Evolutionary conservation across 83 land plant species (phyloP).

Genomic region (Picea engelmannii): DNA sequence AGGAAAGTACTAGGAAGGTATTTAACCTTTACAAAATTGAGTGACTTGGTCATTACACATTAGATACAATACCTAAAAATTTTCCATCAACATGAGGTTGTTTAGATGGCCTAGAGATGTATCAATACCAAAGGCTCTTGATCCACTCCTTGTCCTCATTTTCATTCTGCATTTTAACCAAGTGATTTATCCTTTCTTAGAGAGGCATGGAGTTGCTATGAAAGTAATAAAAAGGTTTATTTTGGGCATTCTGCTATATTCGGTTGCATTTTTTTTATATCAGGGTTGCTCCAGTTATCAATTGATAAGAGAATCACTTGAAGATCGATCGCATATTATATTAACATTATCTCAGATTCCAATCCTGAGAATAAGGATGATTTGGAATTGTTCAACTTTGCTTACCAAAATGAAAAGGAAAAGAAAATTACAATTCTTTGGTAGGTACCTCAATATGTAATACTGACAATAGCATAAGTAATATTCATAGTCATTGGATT

Average conservation of each 20-base stretch:
- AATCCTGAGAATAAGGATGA: neutral
- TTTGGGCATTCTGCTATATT: conserved; percentile 28
- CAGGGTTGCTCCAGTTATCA: conserved; percentile 30
- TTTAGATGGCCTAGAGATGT: too few species aligned
- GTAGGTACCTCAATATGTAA: conserved; percentile 36
- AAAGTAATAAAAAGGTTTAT: conserved; percentile 27
- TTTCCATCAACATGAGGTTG: too few species aligned
- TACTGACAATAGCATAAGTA: conserved; percentile 32
- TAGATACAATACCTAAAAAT: conserved; percentile 36
- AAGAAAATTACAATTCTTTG: conserved; percentile 25
- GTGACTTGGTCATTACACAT: conserved; percentile 60
- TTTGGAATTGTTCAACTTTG: neutral
- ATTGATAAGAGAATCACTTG: conserved; percentile 17
- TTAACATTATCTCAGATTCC: neutral
- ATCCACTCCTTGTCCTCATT: conserved; percentile 31
- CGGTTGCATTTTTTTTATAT: conserved; percentile 29
- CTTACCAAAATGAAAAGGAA: neutral
- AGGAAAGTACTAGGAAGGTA: conserved; percentile 35
- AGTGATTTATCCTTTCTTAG: conserved; percentile 33
- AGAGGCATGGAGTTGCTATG: conserved; percentile 19
- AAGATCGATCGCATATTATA: neutral
- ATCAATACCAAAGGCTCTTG: conserved; percentile 24
- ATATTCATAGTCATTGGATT: conserved; percentile 42
- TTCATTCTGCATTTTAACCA: conserved; percentile 33
- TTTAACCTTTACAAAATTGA: conserved; percentile 58